phyloP scores from a whole-genome alignment of 345 rosid genomes.

The Ceriops decandra region DNA sequence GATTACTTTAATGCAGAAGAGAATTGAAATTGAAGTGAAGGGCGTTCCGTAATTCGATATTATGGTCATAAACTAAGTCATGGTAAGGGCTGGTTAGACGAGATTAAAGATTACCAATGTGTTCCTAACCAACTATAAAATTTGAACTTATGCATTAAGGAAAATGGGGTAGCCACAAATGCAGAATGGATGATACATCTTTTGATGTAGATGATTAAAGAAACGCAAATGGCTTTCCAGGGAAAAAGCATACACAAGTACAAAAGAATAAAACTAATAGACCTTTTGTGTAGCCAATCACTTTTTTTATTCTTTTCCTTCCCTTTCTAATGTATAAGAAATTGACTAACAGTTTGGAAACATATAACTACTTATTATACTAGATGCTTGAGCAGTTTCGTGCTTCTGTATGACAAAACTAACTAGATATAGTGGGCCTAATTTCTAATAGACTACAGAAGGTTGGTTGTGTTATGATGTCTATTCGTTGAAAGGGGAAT shows the following conservation, averaged over 20 bases:
- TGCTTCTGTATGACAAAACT: slow-evolving; percentile 20
- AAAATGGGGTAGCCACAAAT: slow-evolving; percentile 3
- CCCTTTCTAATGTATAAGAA: neutral
- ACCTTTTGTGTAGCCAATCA: no score
- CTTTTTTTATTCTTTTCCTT: no score
- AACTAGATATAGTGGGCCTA: slow-evolving; percentile 32
- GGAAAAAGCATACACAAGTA: slow-evolving; percentile 8
- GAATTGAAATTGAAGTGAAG: slow-evolving; percentile 36
- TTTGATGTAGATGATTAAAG: no score
- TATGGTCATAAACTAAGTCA: slow-evolving; percentile 27
- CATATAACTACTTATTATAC: slow-evolving; percentile 9
- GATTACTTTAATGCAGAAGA: slow-evolving; percentile 8
- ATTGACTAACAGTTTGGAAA: neutral
- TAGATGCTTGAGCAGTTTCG: slow-evolving; percentile 10
- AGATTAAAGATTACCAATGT: slow-evolving; percentile 9
- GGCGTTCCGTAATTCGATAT: slow-evolving; percentile 28
- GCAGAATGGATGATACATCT: slow-evolving; percentile 5
- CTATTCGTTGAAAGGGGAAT: slow-evolving; percentile 9
- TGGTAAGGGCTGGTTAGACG: slow-evolving; percentile 20
- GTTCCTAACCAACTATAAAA: slow-evolving; percentile 14
- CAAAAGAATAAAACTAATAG: neutral
- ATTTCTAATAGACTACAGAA: slow-evolving; percentile 11
- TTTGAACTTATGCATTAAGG: slow-evolving; percentile 1
- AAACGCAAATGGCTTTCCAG: neutral
- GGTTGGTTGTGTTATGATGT: slow-evolving; percentile 17